phyloP scores from a whole-genome alignment of 2,329 filamentous ascomycete genomes.

The Phoma sp. region DNA sequence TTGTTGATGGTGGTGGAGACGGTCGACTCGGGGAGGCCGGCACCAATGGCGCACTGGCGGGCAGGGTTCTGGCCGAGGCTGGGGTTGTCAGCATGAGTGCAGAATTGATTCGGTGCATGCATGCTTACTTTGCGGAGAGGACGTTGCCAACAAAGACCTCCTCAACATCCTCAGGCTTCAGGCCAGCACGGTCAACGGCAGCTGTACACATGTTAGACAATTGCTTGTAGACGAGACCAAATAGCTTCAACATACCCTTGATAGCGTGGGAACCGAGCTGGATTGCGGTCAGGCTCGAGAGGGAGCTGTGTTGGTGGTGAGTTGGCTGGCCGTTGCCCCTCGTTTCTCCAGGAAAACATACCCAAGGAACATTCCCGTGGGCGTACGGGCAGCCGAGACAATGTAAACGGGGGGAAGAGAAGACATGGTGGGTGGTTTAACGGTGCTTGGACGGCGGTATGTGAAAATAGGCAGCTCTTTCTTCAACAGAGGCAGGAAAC shows the following conservation, averaged over 20 bases:
- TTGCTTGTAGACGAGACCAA: slow-evolving; percentile 10
- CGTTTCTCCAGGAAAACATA: slow-evolving; percentile 54
- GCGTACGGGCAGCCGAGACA: slow-evolving; percentile 88
- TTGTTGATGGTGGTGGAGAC: slow-evolving; percentile 97
- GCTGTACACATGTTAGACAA: slow-evolving; percentile 51
- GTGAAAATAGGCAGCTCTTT: slow-evolving; percentile 7
- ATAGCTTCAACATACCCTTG: slow-evolving; percentile 69
- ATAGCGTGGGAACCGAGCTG: slow-evolving; percentile 92
- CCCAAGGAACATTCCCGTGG: slow-evolving; percentile 94
- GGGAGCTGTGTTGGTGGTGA: slow-evolving; percentile 66
- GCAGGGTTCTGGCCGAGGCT: slow-evolving; percentile 96
- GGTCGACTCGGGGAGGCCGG: slow-evolving; percentile 80
- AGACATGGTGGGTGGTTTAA: slow-evolving; percentile 67
- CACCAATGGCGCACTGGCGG: slow-evolving; percentile 89
- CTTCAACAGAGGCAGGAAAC: slow-evolving; percentile 18
- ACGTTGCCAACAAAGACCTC: slow-evolving; percentile 99
- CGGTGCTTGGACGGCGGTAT: slow-evolving; percentile 8
- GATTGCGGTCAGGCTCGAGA: slow-evolving; percentile 84
- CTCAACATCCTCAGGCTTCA: slow-evolving; percentile 89
- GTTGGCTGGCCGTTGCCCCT: slow-evolving; percentile 29
- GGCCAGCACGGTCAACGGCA: slow-evolving; percentile 84
- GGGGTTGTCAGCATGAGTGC: slow-evolving; percentile 18
- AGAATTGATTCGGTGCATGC: not conserved
- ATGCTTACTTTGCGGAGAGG: slow-evolving; percentile 84
- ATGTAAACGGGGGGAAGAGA: slow-evolving; percentile 91